These are phyloP conservation scores for Golubevia pallescens DNA, from an alignment of 1,284 basidiomycete species.

Conservation along the genomic window DNA sequence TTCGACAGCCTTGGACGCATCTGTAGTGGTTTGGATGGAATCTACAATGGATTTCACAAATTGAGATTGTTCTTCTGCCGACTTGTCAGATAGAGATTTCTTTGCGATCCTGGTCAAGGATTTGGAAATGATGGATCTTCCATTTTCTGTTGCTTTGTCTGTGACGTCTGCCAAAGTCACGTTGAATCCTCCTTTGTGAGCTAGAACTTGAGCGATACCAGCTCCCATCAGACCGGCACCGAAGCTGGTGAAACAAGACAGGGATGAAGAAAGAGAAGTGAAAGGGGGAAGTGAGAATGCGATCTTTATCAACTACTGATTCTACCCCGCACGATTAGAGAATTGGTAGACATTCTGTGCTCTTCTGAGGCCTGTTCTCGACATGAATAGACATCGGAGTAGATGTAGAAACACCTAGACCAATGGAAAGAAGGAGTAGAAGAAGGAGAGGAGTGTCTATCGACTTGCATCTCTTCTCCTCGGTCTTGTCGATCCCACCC, in stretches of 20 bases:
- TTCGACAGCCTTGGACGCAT: constrained; percentile 67
- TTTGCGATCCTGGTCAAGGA: constrained; percentile 68
- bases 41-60: constrained; percentile 66
- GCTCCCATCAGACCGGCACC: constrained; percentile 63
- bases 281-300: not conserved
- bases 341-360: too few species aligned
- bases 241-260: constrained; percentile 28
- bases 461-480: too few species aligned
- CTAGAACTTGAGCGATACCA: constrained; percentile 60
- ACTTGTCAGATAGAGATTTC: constrained; percentile 67
- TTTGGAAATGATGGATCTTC: constrained; percentile 69
- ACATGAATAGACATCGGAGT: too few species aligned
- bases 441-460: too few species aligned
- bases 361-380: too few species aligned
- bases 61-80: constrained; percentile 64
- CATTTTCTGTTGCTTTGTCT: constrained; percentile 67
- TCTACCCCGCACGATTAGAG: too few species aligned
- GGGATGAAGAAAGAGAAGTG: not conserved
- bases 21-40: constrained; percentile 68
- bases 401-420: too few species aligned
- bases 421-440: too few species aligned
- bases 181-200: constrained; percentile 61
- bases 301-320: too few species aligned
- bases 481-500: too few species aligned
- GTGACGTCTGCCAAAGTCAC: constrained; percentile 65